Base-by-base conservation (phyloP, 2,329 filamentous ascomycete species). In the Cercospora zeina region DNA sequence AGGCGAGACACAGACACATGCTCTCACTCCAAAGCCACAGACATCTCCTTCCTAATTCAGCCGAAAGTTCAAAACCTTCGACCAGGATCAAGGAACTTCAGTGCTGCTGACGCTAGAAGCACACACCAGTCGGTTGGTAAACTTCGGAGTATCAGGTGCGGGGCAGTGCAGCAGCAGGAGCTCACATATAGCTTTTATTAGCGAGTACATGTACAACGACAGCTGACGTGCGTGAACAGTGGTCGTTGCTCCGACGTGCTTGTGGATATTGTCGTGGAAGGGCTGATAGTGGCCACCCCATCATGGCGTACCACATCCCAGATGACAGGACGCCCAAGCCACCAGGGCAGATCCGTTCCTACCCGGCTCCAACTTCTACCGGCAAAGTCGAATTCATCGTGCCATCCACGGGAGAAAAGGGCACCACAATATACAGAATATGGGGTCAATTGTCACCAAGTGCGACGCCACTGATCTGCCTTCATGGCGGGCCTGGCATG, bases 401-500 rank as follows among this genome's bases (percentile, higher is more conserved):
- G 30, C 67, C 73, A 9, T 54, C 59, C 13, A 73, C 75, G 24
- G 72, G 72, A n/a, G 69, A 75, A 34, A 66, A 72, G 16, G 75
- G 73, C 49, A 67, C 75, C 55, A 80, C 78, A n/a, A 75, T 71
- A 67, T 80, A 78, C 67, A 70, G 70, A 36, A 62, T 78, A 47
- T 75, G 73, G 67, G 78, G 78, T 27, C 67, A 75, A 49, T 67
- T 78, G 19, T 68, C 67, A 4, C 65, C 69, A 16, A 49, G 57
- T 27, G 62, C 63, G 4, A 67, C 65, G 27, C 76, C 72, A 10
- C 62, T 80, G 6, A 72, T 81, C 19, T 68, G 70, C 36, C 67
- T 80, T 10, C 79, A 82, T 66, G 80, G 80, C 57, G 80, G 80
- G 0, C 80, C 80, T 1, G 81, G 81, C n/a, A 74, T 76, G 31